Evolutionary conservation across 164 flowering plant species (phyloP), one percentile per base, ranked within the genome.

Genomic region (Tetrastigma voinierianum): DNA sequence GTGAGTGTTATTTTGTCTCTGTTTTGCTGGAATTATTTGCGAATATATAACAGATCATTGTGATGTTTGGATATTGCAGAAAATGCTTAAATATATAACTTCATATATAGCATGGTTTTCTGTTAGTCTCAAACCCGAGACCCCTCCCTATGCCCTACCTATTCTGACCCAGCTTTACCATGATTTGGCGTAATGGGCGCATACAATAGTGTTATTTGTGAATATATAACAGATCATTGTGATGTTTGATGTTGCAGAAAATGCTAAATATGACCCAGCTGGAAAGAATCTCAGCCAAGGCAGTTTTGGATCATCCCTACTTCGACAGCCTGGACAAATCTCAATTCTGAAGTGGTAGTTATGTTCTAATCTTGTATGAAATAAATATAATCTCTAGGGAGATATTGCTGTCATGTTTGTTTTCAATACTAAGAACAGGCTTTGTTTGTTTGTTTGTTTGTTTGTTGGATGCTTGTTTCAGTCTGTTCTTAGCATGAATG

Each of bases 231-330:
- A 10, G 20, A 20, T 9, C 43, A 8, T 61, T 59, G 2, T 52
- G n/a, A n/a, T n/a, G n/a, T n/a, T n/a, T n/a, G n/a, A n/a, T n/a
- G n/a, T n/a, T n/a, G n/a, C n/a, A n/a, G n/a, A n/a, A n/a, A n/a
- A n/a, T n/a, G n/a, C n/a, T n/a, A n/a, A n/a, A 47, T 95, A 92
- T 67, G 81, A 92, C 73, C 99, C 98, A 10, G 90, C 96, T 23
- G 89, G 89, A 89, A 16, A 84, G 97, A 69, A 95, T 95, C 66
- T 92, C 99, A 9, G 99, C 98, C 4, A 95, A 95, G 65, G 87
- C 85, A 61, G 98, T 97, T 17, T 62, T 95, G 52, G 89, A 92
- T 56, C 99, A 95, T 75, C 89, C 98, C 13, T 95, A 90, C 68
- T 92, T 95, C 23, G 86, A 90, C 73, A 79, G 80, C 75, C 85